These are phyloP conservation scores for Periglandula ipomoeae DNA, from an alignment of 2,329 filamentous ascomycete genomes.

Conservation along the genomic window DNA sequence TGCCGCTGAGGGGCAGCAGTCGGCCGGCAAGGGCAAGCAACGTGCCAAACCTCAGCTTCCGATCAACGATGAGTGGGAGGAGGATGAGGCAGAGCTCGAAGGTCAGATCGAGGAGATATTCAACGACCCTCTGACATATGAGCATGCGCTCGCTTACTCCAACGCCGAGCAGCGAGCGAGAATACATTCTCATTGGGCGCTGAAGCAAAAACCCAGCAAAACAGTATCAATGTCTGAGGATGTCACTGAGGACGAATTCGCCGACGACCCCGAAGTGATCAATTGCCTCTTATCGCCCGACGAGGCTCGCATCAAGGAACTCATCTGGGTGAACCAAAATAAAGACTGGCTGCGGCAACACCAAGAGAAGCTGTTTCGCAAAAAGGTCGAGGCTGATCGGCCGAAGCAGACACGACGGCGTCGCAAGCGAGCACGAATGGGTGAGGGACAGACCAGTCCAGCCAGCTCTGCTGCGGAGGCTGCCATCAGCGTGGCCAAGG, in stretches of 20 bases:
- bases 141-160: constrained; percentile 49
- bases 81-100: constrained; percentile 57
- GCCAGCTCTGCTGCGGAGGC: constrained; percentile 62
- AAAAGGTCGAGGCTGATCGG: constrained; percentile 51
- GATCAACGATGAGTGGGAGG: constrained; percentile 53
- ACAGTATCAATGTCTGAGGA: constrained; percentile 50
- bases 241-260: constrained; percentile 75
- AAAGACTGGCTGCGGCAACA: constrained; percentile 85
- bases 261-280: constrained; percentile 77
- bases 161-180: constrained; percentile 46
- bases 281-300: constrained; percentile 66
- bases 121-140: constrained; percentile 47
- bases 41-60: constrained; percentile 35
- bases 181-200: constrained; percentile 43
- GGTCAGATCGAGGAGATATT: constrained; percentile 63
- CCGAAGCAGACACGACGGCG: constrained; percentile 50
- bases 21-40: constrained; percentile 15
- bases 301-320: constrained; percentile 76
- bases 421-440: constrained; percentile 47
- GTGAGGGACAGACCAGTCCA: constrained; percentile 55
- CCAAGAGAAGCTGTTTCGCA: constrained; percentile 72
- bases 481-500: constrained; percentile 57
- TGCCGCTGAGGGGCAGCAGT: constrained; percentile 5
- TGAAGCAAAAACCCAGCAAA: constrained; percentile 37
- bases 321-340: constrained; percentile 90